phyloP scores from a whole-genome alignment of 495 filamentous ascomycete species.

The Aspergillus heteromorphus region DNA sequence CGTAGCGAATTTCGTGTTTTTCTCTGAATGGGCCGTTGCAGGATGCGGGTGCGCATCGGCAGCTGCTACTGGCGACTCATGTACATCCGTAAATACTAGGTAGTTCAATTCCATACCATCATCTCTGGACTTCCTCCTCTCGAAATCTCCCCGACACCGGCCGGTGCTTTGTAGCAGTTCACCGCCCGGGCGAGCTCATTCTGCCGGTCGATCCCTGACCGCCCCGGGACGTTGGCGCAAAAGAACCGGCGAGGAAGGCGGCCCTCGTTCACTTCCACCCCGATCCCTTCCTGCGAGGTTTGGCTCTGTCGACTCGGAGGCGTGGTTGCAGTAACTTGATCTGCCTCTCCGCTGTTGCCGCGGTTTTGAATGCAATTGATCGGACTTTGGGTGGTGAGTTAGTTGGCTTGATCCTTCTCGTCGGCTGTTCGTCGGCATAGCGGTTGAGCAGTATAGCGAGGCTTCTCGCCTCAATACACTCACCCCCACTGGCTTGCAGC shows the following conservation, averaged over 20 bases:
- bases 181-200: not conserved
- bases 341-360: not conserved
- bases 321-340: not conserved
- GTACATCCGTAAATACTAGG: not conserved
- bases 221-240: constrained; percentile 4
- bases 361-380: not conserved
- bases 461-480: not conserved
- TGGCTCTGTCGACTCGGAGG: not conserved
- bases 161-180: not conserved
- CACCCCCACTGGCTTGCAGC: no score
- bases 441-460: not conserved
- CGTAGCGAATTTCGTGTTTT: constrained; percentile 10
- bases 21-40: not conserved
- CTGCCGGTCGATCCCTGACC: constrained; percentile 4
- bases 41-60: not conserved
- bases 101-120: not conserved
- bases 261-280: not conserved
- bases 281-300: not conserved
- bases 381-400: not conserved
- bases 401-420: not conserved
- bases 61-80: not conserved
- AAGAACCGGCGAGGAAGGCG: constrained; percentile 1
- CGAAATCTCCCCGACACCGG: not conserved
- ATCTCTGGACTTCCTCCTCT: not conserved
- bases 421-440: not conserved